Base-by-base conservation (phyloP, 306 rosid species). In the Dryas octopetala region DNA sequence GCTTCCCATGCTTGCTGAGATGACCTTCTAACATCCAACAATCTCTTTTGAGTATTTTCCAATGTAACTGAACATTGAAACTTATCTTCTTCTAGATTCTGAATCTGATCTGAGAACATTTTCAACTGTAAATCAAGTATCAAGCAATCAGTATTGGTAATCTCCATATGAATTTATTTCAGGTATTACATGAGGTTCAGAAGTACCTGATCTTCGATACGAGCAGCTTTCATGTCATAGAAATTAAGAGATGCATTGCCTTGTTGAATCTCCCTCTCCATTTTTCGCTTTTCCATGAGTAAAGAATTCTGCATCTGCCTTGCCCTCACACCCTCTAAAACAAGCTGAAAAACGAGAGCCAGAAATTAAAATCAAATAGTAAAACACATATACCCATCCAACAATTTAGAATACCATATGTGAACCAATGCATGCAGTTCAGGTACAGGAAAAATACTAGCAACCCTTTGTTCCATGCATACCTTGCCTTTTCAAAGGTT, bases 121-220 rank as follows among this genome's bases (percentile, higher is more conserved):
- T 83, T 96, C 78, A 88, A 75, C 99, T 96, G 94, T 83, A 86
- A 62, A 78, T 59, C 82, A 86, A 79, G 64, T 15, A 77, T 67
- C 50, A 52, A 38, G 28, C 7, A 12, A 57, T 66, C 59, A 79
- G 66, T 58, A 52, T 10, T 23, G 23, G 19, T 49, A 9, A 43
- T 41, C 75, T 60, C 17, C 32, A 2, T 48, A 28, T 15, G 15
- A 62, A 52, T 61, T 54, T 9, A 62, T 23, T 41, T 71, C 15
- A 49, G 19, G 32, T 51, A 63, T 72, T 41, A 43, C 4, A 74
- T 38, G 62, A 75, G 73, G 74, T 54, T 44, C 11, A 70, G 70
- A 76, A 79, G 40, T 69, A 95, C 99, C 98, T 92, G 98, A 64
- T 92, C 98, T 70, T 89, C 96, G 63, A 96, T 85, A 80, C 88